A percentile compares a stretch with the other conserved stretches of the same genome.
Evolutionary conservation across 176 grass and related monocot species (phyloP).

Genomic region (Pontederia paniculata): DNA sequence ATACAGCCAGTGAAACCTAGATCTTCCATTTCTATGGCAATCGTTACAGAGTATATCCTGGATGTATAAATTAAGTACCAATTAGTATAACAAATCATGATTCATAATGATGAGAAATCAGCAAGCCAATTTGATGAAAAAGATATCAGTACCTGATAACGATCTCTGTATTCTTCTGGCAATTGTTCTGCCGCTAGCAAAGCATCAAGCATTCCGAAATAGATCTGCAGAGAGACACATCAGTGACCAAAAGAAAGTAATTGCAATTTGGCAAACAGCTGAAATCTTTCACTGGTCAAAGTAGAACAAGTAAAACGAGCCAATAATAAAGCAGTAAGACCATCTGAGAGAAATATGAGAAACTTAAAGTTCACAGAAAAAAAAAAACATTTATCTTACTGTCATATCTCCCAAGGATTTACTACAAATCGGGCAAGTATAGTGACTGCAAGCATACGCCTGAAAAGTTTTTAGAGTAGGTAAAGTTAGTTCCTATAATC

Average conservation of each 20-base stretch:
- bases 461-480: background rate
- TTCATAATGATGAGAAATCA: background rate
- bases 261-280: no score
- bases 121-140: background rate
- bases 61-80: background rate
- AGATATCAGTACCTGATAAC: constrained; percentile 37
- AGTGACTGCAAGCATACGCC: background rate
- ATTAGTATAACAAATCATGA: background rate
- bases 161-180: constrained; percentile 59
- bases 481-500: background rate
- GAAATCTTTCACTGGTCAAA: no score
- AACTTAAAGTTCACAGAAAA: background rate
- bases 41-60: constrained; percentile 89
- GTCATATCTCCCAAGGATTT: constrained; percentile 1
- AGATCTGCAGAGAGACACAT: constrained; percentile 35
- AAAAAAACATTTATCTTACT: background rate
- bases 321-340: no score
- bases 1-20: constrained; percentile 70
- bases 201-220: constrained; percentile 85
- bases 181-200: constrained; percentile 62
- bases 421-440: background rate
- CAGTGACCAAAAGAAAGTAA: background rate
- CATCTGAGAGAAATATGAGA: no score
- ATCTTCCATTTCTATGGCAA: constrained; percentile 54
- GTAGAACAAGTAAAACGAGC: no score